phyloP scores from a whole-genome alignment of 257 asterid genomes.

The Rubia yunnanensis region DNA sequence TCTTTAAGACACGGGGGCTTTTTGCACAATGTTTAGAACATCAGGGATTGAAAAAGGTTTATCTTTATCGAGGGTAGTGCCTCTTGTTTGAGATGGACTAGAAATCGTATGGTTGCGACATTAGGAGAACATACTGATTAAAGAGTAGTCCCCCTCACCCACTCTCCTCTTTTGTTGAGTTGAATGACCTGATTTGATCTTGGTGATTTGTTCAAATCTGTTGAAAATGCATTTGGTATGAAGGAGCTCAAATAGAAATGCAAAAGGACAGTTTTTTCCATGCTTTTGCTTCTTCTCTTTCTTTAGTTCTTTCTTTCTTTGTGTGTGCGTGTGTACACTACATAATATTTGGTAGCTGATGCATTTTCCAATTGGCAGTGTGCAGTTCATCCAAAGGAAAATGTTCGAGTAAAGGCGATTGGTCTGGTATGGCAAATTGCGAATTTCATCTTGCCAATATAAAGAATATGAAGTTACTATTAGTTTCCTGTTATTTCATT shows the following conservation, averaged over 20 bases:
- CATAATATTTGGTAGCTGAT: constrained; percentile 15
- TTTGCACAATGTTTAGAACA: background rate
- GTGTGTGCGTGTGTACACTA: background rate
- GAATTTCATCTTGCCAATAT: background rate
- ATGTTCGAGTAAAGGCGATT: constrained; percentile 81
- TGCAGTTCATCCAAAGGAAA: constrained; percentile 77
- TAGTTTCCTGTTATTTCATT: background rate
- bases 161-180: background rate
- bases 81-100: background rate
- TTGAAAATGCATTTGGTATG: background rate
- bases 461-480: background rate
- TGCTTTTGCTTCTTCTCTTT: constrained; percentile 4
- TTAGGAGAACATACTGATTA: background rate
- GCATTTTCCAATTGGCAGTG: constrained; percentile 56
- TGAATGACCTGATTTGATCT: background rate
- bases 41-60: background rate
- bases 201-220: background rate
- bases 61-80: background rate
- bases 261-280: background rate
- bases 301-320: no score
- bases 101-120: no score
- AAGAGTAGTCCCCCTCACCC: background rate
- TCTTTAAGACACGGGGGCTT: background rate
- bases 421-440: constrained; percentile 53
- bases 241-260: background rate